Evolutionary conservation across 495 filamentous ascomycete species (phyloP), one percentile per base, ranked within the genome.

Genomic region (Xylaria intraflava): DNA sequence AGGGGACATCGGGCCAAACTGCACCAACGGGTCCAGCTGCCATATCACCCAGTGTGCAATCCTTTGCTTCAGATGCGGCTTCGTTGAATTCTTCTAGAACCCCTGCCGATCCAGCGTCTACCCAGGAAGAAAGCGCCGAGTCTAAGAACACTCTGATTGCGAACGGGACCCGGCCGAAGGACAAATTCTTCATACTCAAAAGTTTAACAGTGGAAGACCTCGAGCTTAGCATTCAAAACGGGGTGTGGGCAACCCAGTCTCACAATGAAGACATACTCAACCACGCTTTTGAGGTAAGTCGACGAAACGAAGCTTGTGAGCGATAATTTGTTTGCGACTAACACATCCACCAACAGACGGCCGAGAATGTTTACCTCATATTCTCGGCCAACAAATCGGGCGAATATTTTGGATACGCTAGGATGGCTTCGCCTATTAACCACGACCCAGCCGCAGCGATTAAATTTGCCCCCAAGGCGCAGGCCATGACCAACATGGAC

Each of bases 331-430:
- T 23, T n/a, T 40, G 47, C 11, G 27, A 42, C 56, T 55, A 61
- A 63, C 38, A 39, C 16, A 38, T 20, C 14, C 40, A 42, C 57
- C 22, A 40, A 33, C 55, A 95, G 90, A 76, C 72, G 14, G 81
- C 86, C 19, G 88, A 94, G 44, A 86, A 89, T 63, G 90, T 97
- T n/a, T 96, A 92, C 62, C 77, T 98, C 27, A 84, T 98, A 22
- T 98, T 98, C 68, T 96, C 91, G 12, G 93, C 91, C 11, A 98
- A 97, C 71, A 97, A 96, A 62, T 97, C 93, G 0, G 93, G 93
- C 17, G 93, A 96, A 69, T 98, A 96, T 61, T 96, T 93, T 67
- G 93, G 93, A 22, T 95, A 95, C 58, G 93, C 91, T 12, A 83
- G 88, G 36, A 98, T 97, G 93, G 76, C 77, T 16, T 96, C 93